Conservation (phyloP, 345 rosid genomes). For the Gossypium sturtianum region DNA sequence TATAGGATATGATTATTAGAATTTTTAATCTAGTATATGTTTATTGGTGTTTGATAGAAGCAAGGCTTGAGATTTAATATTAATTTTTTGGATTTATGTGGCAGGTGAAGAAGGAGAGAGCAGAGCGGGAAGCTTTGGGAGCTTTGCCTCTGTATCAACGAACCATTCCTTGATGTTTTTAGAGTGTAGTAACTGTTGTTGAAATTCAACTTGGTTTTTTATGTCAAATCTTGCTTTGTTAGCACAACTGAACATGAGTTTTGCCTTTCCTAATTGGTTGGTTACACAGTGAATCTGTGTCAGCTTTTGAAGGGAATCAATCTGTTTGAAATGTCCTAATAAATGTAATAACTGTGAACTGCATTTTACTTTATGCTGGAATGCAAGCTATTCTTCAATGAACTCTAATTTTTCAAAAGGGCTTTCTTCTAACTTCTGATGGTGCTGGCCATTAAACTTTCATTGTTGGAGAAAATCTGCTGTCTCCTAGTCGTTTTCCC, state of each 20-base stretch:
- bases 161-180: slow-evolving; percentile 50
- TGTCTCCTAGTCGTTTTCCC: background rate
- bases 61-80: background rate
- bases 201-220: slow-evolving; percentile 7
- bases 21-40: background rate
- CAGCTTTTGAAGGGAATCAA: background rate
- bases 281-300: slow-evolving; percentile 6
- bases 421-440: background rate
- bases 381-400: background rate
- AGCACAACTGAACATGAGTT: slow-evolving; percentile 1
- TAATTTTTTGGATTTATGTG: slow-evolving; percentile 3
- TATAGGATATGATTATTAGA: background rate
- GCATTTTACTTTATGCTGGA: background rate
- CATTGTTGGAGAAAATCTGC: too few species aligned
- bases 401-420: background rate
- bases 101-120: slow-evolving; percentile 80
- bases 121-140: slow-evolving; percentile 86
- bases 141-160: slow-evolving; percentile 93
- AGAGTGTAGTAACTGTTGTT: slow-evolving; percentile 6
- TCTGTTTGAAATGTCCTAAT: background rate
- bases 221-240: slow-evolving; percentile 1
- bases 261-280: slow-evolving; percentile 2
- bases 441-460: background rate
- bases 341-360: background rate
- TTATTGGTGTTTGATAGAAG: background rate